Percentiles rank a stretch among this genome's conserved stretches.
phyloP scores from a whole-genome alignment of 148 eudicot genomes.

The Suaeda aralocaspica region DNA sequence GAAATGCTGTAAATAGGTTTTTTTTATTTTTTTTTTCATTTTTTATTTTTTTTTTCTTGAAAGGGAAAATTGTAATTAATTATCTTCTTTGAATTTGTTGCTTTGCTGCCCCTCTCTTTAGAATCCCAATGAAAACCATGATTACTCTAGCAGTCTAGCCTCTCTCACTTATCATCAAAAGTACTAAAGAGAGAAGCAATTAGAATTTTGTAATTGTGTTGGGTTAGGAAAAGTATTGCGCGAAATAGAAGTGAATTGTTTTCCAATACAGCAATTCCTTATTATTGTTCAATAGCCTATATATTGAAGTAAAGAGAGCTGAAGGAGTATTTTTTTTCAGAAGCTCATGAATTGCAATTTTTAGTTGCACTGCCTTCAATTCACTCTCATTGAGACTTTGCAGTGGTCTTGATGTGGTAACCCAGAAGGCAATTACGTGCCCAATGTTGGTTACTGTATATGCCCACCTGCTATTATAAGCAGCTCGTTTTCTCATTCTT shows the following conservation, averaged over 20 bases:
- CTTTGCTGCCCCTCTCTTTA: background rate
- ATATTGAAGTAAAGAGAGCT: background rate
- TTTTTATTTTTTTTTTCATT: too few relatives aligned
- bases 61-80: background rate
- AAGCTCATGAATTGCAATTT: too few relatives aligned
- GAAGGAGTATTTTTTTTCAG: background rate
- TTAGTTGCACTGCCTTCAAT: background rate
- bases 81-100: too few relatives aligned
- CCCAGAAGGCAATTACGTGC: background rate
- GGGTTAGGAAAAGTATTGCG: background rate
- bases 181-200: background rate
- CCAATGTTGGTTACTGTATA: background rate
- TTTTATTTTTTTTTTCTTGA: too few relatives aligned
- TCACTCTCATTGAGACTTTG: background rate
- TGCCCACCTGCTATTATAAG: background rate
- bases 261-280: background rate
- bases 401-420: background rate
- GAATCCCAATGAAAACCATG: background rate
- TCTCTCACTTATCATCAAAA: background rate
- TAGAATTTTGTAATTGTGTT: background rate
- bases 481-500: constrained; percentile 3
- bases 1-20: background rate
- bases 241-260: background rate
- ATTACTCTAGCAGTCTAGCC: background rate
- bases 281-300: background rate